A percentile compares a stretch with the other conserved stretches of the same genome.
Conservation (phyloP, 495 filamentous ascomycete genomes). For the Xylaria flabelliformis region DNA sequence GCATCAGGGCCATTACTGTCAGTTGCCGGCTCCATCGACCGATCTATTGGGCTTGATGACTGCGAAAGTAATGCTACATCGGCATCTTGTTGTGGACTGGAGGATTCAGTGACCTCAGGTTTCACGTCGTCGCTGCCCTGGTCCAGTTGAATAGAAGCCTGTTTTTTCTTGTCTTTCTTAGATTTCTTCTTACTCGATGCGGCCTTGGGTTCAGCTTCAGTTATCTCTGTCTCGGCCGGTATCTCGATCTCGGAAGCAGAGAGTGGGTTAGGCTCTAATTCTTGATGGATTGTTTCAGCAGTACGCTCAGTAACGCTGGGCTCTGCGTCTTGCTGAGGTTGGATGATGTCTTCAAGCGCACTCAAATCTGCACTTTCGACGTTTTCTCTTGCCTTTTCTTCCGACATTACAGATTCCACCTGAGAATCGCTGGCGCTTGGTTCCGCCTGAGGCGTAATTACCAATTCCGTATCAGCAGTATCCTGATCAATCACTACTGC, state of each 20-base stretch:
- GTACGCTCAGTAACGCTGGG: background rate
- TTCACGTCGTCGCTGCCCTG: constrained; percentile 3
- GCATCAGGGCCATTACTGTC: constrained; percentile 16
- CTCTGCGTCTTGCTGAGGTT: background rate
- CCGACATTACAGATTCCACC: background rate
- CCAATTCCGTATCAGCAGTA: constrained; percentile 2
- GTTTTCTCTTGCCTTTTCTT: constrained; percentile 20
- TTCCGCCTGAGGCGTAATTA: background rate
- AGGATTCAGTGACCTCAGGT: constrained; percentile 19
- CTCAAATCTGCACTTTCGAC: background rate
- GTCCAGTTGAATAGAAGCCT: constrained; percentile 28
- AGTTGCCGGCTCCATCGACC: constrained; percentile 6
- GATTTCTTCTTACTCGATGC: constrained; percentile 7
- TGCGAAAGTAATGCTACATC: background rate
- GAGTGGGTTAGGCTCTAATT: background rate
- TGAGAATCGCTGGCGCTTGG: constrained; percentile 1
- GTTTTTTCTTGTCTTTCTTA: constrained; percentile 32
- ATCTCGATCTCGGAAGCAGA: constrained; percentile 16
- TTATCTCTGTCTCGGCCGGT: constrained; percentile 20
- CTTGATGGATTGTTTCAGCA: background rate
- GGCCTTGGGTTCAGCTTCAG: constrained; percentile 26
- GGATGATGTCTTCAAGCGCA: background rate
- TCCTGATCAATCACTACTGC: background rate
- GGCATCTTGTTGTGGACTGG: constrained; percentile 18
- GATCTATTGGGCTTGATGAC: constrained; percentile 10